Percentiles rank a stretch among this genome's conserved stretches.
phyloP scores from a whole-genome alignment of 495 filamentous ascomycete genomes.

The Hypomontagnella monticulosa region DNA sequence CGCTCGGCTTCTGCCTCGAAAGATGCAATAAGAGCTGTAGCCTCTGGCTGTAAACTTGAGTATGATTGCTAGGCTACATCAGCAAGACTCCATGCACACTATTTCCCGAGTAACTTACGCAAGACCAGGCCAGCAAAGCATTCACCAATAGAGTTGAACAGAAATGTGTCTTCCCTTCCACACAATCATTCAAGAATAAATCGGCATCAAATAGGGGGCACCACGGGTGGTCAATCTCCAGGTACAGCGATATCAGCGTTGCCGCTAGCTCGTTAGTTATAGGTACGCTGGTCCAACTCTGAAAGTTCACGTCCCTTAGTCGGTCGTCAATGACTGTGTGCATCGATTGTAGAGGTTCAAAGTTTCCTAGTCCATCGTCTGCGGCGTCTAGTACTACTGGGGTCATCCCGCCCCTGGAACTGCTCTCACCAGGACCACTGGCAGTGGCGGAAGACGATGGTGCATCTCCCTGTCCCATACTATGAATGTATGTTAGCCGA shows the following conservation, averaged over 20 bases:
- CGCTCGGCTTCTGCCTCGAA: slow-evolving; percentile 32
- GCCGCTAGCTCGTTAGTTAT: slow-evolving; percentile 35
- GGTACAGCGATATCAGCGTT: slow-evolving; percentile 34
- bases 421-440: slow-evolving; percentile 1
- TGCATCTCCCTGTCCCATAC: slow-evolving; percentile 5
- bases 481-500: slow-evolving; percentile 16
- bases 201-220: slow-evolving; percentile 40
- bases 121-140: slow-evolving; percentile 33
- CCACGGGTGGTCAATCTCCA: slow-evolving; percentile 38
- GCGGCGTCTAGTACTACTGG: slow-evolving; percentile 1
- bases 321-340: slow-evolving; percentile 32
- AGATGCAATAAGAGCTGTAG: slow-evolving; percentile 9
- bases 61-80: slow-evolving; percentile 34
- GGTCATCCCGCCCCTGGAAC: slow-evolving; percentile 2
- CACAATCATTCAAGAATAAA: slow-evolving; percentile 40
- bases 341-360: slow-evolving; percentile 21
- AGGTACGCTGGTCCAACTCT: slow-evolving; percentile 36
- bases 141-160: slow-evolving; percentile 35
- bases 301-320: slow-evolving; percentile 28
- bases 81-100: neutral
- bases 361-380: slow-evolving; percentile 12
- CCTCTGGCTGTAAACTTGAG: slow-evolving; percentile 29
- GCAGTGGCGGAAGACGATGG: slow-evolving; percentile 16
- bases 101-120: slow-evolving; percentile 25
- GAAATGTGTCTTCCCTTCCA: slow-evolving; percentile 28